A percentile compares a stretch with the other conserved stretches of the same genome.
Evolutionary conservation across 2,329 filamentous ascomycete species (phyloP).

Genomic region (Fusarium euwallaceae): DNA sequence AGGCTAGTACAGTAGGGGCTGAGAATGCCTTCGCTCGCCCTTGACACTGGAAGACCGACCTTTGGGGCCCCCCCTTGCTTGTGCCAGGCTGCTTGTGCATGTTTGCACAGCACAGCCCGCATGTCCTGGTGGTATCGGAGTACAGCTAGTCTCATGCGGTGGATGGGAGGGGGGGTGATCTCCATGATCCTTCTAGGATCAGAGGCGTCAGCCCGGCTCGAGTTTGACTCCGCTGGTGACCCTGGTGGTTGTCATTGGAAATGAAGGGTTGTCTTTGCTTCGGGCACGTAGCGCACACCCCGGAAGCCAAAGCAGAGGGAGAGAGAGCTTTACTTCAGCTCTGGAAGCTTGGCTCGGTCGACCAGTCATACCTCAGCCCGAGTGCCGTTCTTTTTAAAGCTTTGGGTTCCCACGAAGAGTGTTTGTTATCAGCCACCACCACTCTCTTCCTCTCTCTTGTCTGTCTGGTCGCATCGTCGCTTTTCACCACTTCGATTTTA

Average conservation of each 20-base stretch:
- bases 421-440: conserved; percentile 6
- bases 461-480: background rate
- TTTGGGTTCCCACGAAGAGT: conserved; percentile 17
- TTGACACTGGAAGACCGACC: background rate
- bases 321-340: conserved; percentile 17
- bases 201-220: conserved; percentile 30
- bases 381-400: conserved; percentile 22
- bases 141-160: conserved; percentile 13
- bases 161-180: conserved; percentile 5
- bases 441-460: background rate
- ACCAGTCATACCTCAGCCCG: conserved; percentile 16
- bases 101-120: conserved; percentile 36
- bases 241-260: conserved; percentile 38
- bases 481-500: background rate
- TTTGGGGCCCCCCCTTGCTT: background rate
- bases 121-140: background rate
- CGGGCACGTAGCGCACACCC: background rate
- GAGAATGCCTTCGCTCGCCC: conserved; percentile 18
- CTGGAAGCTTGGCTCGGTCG: background rate
- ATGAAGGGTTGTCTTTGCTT: conserved; percentile 39
- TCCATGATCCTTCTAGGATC: conserved; percentile 2
- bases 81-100: conserved; percentile 21
- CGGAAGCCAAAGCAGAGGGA: conserved; percentile 6
- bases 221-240: conserved; percentile 35
- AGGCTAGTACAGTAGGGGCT: conserved; percentile 30